Conservation (phyloP, 179 eudicot species). For the Silene vulgaris region DNA sequence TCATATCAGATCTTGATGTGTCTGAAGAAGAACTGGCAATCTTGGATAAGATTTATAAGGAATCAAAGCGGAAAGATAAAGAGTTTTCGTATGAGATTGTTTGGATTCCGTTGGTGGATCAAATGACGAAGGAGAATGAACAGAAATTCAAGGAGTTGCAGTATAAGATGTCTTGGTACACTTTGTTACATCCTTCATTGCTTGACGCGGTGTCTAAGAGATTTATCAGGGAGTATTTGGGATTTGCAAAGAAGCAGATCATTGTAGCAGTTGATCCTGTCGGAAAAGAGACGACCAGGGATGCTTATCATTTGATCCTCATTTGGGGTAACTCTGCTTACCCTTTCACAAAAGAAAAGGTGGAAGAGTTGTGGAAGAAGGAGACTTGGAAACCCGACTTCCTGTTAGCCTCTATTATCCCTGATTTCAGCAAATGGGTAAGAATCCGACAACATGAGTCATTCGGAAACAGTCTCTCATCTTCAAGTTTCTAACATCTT, state of each 20-base stretch:
- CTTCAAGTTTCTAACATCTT: neutral
- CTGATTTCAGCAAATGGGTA: slow-evolving; percentile 43
- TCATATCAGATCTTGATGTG: slow-evolving; percentile 60
- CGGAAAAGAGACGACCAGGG: slow-evolving; percentile 43
- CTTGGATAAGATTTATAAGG: slow-evolving; percentile 39
- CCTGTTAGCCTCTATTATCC: slow-evolving; percentile 34
- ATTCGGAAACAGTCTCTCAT: neutral
- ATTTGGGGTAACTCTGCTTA: slow-evolving; percentile 65
- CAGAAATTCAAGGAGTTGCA: slow-evolving; percentile 37
- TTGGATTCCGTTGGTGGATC: slow-evolving; percentile 53
- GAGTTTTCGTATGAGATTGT: slow-evolving; percentile 50
- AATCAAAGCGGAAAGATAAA: slow-evolving; percentile 22
- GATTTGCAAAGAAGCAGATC: slow-evolving; percentile 23
- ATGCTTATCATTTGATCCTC: slow-evolving; percentile 56
- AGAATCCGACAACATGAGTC: neutral
- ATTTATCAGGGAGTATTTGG: slow-evolving; percentile 60
- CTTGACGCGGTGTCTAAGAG: slow-evolving; percentile 42
- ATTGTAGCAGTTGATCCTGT: slow-evolving; percentile 52
- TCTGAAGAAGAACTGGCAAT: slow-evolving; percentile 37
- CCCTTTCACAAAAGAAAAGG: slow-evolving; percentile 45
- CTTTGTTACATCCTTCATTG: slow-evolving; percentile 44
- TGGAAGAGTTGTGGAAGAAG: slow-evolving; percentile 45
- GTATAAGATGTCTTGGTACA: slow-evolving; percentile 55
- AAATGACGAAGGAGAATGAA: slow-evolving; percentile 31
- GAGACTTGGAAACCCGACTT: slow-evolving; percentile 59